These are phyloP conservation scores for Astragalus membranaceus DNA, from an alignment of 306 rosid genomes.

Conservation along the genomic window DNA sequence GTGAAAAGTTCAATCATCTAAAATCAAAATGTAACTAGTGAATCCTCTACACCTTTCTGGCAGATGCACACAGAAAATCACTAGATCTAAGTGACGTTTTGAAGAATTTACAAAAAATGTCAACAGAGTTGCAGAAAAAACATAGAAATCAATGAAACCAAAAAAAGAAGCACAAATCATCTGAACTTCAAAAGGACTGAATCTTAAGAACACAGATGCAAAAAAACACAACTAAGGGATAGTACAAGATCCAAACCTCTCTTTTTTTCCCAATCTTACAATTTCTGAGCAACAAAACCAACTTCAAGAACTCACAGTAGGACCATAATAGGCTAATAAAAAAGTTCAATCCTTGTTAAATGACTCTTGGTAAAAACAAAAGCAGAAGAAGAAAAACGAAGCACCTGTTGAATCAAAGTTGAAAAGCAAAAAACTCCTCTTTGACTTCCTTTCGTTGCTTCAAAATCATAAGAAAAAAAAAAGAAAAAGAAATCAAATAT, in stretches of 20 bases:
- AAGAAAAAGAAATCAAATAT: background rate
- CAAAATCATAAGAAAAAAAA: constrained; percentile 14
- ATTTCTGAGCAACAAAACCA: constrained; percentile 18
- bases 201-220: constrained; percentile 9
- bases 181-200: background rate
- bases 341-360: background rate
- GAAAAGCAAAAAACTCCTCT: background rate
- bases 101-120: background rate
- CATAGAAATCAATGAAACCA: background rate
- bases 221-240: constrained; percentile 7
- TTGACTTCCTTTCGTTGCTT: constrained; percentile 22
- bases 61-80: background rate
- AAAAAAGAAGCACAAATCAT: background rate
- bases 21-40: no score
- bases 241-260: constrained; percentile 13
- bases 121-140: background rate
- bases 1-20: no score
- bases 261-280: background rate
- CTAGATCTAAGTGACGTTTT: background rate
- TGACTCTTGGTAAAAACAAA: background rate
- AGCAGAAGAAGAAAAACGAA: background rate
- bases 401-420: background rate
- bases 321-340: background rate
- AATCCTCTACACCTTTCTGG: background rate
- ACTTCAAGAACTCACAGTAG: background rate